Evolutionary conservation across 75 land plant species (phyloP), one percentile per base, ranked within the genome.

Genomic region (Cupressus sempervirens): DNA sequence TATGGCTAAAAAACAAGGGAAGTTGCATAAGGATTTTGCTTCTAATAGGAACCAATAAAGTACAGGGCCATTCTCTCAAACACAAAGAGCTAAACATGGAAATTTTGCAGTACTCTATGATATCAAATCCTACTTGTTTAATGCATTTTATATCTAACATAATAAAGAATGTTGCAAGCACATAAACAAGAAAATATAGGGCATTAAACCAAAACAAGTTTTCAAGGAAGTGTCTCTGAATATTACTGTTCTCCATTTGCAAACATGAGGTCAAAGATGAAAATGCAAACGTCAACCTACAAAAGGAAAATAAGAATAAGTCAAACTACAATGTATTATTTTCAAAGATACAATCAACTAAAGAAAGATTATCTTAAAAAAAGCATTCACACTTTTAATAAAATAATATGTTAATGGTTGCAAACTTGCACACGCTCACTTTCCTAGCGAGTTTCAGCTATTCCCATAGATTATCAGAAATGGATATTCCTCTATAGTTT

Each of bases 251-350:
- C 84, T 84, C 92, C 96, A 88, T 95, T 93, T 46, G 85, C 89
- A 76, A 94, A 91, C 99, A 97, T 97, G 80, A 94, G 62, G 87
- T 97, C 99, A 85, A 97, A 97, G 52, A 94, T 86, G 83, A 94
- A 97, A 26, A 97, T 81, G 62, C 98, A 97, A 83, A 97, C 91
- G 67, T 93, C 93, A 50, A 95, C 98, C 99, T 97, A 93, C 86
- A 91, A 81, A 29, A 53, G 29, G 46, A 43, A 53, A 83, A 84
- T 6, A 20, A 0, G 3, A 50, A 82, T 82, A 38, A 41, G 80
- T 77, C 43, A 77, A 77, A 41, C 45, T 40, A 41, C 35, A 30
- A 70, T 9, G 30, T 48, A 41, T 18, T 29, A 36, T 9, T 38
- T 77, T 46, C 7, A 26, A 70, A 41, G n/a, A 77, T 77, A 77